A percentile compares a stretch with the other conserved stretches of the same genome.
These are phyloP conservation scores for Arabidopsis hybrid DNA, from an alignment of 441 rosid genomes.

Conservation along the genomic window DNA sequence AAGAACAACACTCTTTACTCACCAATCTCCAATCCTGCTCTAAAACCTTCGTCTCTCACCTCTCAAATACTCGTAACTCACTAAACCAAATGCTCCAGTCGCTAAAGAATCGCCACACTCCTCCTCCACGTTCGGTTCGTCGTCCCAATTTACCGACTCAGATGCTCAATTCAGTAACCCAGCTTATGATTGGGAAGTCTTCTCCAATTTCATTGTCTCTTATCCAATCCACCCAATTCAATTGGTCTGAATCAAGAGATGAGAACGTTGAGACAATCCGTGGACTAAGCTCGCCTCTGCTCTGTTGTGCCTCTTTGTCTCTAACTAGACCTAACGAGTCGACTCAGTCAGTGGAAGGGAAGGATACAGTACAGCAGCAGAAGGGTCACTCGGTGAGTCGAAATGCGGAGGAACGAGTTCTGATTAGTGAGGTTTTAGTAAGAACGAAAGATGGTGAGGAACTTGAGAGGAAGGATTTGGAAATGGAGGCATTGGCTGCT, in stretches of 20 bases:
- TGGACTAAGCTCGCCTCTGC: slow-evolving; percentile 43
- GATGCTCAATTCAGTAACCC: slow-evolving; percentile 41
- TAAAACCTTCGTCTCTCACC: slow-evolving; percentile 46
- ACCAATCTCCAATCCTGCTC: slow-evolving; percentile 48
- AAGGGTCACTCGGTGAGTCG: slow-evolving; percentile 56
- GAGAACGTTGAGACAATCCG: neutral
- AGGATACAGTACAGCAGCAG: slow-evolving; percentile 45
- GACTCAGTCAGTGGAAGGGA: slow-evolving; percentile 48
- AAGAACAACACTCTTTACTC: slow-evolving; percentile 28
- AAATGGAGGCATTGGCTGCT: slow-evolving; percentile 79
- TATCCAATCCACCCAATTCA: slow-evolving; percentile 18
- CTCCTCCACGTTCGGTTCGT: slow-evolving; percentile 23
- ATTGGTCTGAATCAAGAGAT: slow-evolving; percentile 38
- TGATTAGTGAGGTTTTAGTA: slow-evolving; percentile 89
- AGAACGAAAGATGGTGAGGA: slow-evolving; percentile 92
- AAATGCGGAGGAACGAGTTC: slow-evolving; percentile 78
- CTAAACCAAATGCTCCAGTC: slow-evolving; percentile 52
- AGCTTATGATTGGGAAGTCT: slow-evolving; percentile 34
- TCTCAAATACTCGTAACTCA: slow-evolving; percentile 50
- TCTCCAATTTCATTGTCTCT: slow-evolving; percentile 51
- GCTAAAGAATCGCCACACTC: slow-evolving; percentile 44
- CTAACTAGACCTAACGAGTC: slow-evolving; percentile 36
- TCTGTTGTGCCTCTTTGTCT: slow-evolving; percentile 60
- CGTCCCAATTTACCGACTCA: slow-evolving; percentile 33
- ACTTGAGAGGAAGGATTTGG: slow-evolving; percentile 90